A percentile compares a stretch with the other conserved stretches of the same genome.
phyloP scores from a whole-genome alignment of 2,329 filamentous ascomycete species.

The Capronia coronata region DNA sequence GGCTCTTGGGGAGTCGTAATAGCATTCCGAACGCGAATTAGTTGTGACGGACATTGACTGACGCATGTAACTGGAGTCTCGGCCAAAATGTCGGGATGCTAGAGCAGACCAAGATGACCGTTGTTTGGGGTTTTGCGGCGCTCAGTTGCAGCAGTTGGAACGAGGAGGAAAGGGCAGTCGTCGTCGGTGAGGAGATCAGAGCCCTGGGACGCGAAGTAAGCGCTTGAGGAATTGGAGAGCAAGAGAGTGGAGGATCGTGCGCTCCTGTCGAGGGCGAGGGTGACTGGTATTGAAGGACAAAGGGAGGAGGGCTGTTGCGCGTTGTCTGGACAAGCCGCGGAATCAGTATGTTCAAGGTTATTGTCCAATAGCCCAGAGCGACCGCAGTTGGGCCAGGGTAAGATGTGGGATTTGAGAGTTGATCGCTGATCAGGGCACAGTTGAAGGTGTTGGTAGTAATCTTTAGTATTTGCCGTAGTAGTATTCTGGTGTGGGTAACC shows the following conservation, averaged over 20 bases:
- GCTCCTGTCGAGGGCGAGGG: background rate
- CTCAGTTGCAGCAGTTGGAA: background rate
- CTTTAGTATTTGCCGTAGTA: background rate
- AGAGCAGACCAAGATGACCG: background rate
- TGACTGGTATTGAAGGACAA: background rate
- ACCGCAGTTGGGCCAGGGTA: background rate
- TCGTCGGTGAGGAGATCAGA: background rate
- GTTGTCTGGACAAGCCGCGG: background rate
- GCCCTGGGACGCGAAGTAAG: background rate
- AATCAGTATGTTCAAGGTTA: background rate
- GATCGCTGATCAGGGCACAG: background rate
- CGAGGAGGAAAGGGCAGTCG: background rate
- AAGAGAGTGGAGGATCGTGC: background rate
- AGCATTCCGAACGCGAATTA: constrained; percentile 35
- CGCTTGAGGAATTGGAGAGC: background rate
- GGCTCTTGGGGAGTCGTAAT: constrained; percentile 46
- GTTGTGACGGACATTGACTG: constrained; percentile 17
- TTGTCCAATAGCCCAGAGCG: background rate
- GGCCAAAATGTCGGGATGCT: constrained; percentile 3
- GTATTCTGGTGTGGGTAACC: background rate
- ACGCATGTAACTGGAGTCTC: constrained; percentile 11
- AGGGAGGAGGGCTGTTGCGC: background rate
- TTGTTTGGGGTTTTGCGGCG: background rate
- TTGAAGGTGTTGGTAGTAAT: background rate
- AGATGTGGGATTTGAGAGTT: background rate